Conservation (phyloP, 2,329 filamentous ascomycete species). For the Akanthomyces uredinophilus region DNA sequence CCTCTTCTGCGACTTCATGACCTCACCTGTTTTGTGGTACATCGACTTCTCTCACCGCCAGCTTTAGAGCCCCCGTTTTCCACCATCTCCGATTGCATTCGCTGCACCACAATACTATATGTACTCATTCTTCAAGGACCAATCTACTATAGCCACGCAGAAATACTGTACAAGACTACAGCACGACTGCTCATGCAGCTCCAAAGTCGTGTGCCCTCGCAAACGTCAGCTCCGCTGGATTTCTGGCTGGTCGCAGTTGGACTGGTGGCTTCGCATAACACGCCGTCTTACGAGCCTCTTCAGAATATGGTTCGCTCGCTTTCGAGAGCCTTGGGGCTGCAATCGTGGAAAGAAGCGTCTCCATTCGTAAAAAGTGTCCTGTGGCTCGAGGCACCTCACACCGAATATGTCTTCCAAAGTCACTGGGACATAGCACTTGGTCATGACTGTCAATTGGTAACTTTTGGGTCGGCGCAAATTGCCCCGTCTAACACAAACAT, state of each 20-base stretch:
- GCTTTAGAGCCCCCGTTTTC: neutral
- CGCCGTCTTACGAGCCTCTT: neutral
- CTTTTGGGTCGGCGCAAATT: neutral
- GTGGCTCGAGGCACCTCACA: neutral
- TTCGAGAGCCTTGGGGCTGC: neutral
- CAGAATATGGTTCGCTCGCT: neutral
- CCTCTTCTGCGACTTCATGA: constrained; percentile 46
- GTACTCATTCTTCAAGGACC: constrained; percentile 10
- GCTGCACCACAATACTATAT: constrained; percentile 3
- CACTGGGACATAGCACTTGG: constrained; percentile 13
- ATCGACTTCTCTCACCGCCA: constrained; percentile 36
- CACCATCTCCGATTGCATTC: neutral
- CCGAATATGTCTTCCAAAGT: constrained; percentile 6
- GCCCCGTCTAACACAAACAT: neutral
- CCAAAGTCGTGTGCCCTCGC: neutral
- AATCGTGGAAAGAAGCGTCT: neutral
- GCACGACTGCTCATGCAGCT: neutral
- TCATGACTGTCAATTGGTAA: neutral
- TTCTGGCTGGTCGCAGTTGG: constrained; percentile 7
- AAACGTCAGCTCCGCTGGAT: neutral
- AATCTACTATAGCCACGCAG: constrained; percentile 6
- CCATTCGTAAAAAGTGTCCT: neutral
- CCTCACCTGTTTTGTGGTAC: constrained; percentile 49
- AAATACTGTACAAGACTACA: neutral
- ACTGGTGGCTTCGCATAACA: constrained; percentile 5